Conservation (phyloP, 257 asterid genomes). For the Sherardia arvensis region DNA sequence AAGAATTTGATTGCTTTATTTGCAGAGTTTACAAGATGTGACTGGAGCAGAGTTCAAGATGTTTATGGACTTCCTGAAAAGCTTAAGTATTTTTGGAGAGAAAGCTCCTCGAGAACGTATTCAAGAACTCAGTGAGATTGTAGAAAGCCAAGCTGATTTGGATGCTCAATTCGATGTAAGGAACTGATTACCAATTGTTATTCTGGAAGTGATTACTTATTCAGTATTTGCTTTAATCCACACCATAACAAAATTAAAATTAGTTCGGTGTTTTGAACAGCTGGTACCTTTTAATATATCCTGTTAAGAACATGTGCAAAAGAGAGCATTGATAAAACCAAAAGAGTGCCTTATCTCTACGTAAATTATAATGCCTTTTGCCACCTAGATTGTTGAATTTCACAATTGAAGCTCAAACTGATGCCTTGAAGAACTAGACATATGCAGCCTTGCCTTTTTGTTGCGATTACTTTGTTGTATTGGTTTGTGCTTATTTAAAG, state of each 20-base stretch:
- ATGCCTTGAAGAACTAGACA: background rate
- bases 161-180: conserved; percentile 83
- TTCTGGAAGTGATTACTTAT: background rate
- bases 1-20: conserved; percentile 4
- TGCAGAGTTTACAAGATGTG: conserved; percentile 93
- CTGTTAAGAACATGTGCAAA: background rate
- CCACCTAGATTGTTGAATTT: background rate
- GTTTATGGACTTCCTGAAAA: conserved; percentile 82
- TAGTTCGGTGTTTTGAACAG: background rate
- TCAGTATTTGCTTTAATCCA: background rate
- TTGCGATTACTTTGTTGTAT: background rate
- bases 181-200: conserved; percentile 2
- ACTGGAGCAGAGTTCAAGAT: conserved; percentile 92
- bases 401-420: background rate
- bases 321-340: background rate
- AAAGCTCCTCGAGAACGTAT: conserved; percentile 68
- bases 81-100: conserved; percentile 67
- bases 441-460: background rate
- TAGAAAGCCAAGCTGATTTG: conserved; percentile 92
- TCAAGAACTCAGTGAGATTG: conserved; percentile 78
- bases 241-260: background rate
- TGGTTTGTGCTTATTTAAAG: background rate
- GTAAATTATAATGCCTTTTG: background rate
- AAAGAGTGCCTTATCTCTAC: background rate
- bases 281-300: background rate